A percentile compares a stretch with the other conserved stretches of the same genome.
Evolutionary conservation across 2,329 filamentous ascomycete genomes (phyloP).

Genomic region (Penicillium digitatum): DNA sequence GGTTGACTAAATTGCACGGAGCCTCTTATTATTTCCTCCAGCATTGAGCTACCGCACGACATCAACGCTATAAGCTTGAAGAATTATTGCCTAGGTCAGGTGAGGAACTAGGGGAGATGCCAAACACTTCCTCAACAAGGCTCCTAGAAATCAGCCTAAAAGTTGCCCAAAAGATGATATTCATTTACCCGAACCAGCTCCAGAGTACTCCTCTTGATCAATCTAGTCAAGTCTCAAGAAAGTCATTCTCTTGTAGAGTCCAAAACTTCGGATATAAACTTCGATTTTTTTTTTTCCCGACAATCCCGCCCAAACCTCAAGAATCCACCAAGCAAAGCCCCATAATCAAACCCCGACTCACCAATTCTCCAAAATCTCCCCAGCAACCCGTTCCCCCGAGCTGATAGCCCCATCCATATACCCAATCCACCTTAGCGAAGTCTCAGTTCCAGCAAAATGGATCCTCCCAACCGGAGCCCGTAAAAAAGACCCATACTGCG

Average conservation of each 20-base stretch:
- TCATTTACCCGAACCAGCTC: not conserved
- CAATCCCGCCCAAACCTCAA: not conserved
- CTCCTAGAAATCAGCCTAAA: not conserved
- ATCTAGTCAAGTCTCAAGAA: not conserved
- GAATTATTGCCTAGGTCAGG: not conserved
- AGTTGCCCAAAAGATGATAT: not conserved
- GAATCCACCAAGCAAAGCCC: not conserved
- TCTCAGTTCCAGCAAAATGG: slow-evolving; percentile 27
- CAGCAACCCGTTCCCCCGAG: slow-evolving; percentile 18
- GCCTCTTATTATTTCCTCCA: not conserved
- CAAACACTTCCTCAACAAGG: not conserved
- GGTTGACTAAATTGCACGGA: too few relatives aligned
- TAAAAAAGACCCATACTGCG: slow-evolving; percentile 18
- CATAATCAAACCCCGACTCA: not conserved
- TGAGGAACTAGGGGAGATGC: not conserved
- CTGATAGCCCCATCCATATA: slow-evolving; percentile 29
- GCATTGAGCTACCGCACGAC: not conserved
- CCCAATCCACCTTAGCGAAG: slow-evolving; percentile 21
- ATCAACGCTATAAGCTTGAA: not conserved
- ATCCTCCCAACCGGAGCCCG: slow-evolving; percentile 14
- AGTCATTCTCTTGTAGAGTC: fast-evolving
- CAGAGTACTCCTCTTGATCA: too few relatives aligned
- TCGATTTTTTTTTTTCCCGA: too few relatives aligned
- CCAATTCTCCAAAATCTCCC: slow-evolving; percentile 3
- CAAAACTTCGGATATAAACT: not conserved